phyloP scores from a whole-genome alignment of 192 early-diverging fungal species.

The Backusella australiensis region DNA sequence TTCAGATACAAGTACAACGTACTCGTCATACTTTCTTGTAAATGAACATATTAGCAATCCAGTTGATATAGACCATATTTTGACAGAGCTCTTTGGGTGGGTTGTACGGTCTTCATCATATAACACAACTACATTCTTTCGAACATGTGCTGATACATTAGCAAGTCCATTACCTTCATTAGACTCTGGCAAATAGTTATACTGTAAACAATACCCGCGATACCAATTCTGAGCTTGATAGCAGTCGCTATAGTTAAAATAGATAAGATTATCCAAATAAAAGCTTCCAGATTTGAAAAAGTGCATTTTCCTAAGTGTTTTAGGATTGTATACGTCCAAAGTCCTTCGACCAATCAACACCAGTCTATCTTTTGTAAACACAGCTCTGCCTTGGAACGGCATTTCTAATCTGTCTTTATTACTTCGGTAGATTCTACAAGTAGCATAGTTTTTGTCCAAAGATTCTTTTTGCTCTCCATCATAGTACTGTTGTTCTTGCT shows the following conservation, averaged over 20 bases:
- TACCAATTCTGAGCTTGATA: background rate
- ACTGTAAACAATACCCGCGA: background rate
- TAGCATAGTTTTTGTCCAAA: background rate
- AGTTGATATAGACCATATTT: background rate
- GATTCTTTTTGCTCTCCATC: background rate
- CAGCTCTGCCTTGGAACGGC: background rate
- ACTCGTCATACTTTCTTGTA: background rate
- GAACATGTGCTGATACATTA: background rate
- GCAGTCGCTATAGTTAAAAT: background rate
- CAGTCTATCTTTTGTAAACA: background rate
- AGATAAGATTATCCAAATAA: background rate
- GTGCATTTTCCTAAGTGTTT: background rate
- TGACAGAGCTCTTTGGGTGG: background rate
- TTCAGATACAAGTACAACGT: background rate
- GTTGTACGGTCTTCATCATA: background rate
- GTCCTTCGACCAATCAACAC: background rate
- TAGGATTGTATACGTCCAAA: background rate
- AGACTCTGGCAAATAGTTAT: too few species aligned
- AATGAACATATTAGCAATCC: background rate
- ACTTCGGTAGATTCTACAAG: background rate
- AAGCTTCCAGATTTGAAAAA: background rate
- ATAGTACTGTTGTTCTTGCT: background rate
- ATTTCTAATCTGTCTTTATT: background rate
- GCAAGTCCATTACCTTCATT: background rate
- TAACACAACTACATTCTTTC: background rate